These are phyloP conservation scores for Paecilomyces formosus DNA, from an alignment of 2,329 filamentous ascomycete species.

Conservation along the genomic window DNA sequence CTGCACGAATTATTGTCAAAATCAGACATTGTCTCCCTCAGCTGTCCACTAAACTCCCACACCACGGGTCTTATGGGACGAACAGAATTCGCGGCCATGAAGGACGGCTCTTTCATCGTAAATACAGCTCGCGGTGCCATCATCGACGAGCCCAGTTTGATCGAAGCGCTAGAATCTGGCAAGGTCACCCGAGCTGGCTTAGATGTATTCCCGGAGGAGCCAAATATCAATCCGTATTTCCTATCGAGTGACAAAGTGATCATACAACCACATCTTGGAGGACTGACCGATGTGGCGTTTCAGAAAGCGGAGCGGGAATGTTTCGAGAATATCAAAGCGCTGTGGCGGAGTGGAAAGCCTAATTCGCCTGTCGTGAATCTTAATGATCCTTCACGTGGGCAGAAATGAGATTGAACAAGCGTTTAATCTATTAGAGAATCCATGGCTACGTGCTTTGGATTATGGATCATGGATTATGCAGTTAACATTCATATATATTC, in stretches of 20 bases:
- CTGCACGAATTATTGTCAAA: constrained; percentile 33
- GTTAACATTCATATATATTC: too few relatives aligned
- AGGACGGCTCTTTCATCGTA: constrained; percentile 37
- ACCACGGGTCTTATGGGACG: constrained; percentile 36
- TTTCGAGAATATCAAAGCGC: constrained; percentile 39
- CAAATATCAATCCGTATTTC: constrained; percentile 35
- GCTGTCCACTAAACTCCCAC: constrained; percentile 38
- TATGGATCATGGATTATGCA: too few relatives aligned
- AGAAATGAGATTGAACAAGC: too few relatives aligned
- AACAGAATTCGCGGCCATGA: constrained; percentile 38
- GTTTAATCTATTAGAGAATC: too few relatives aligned
- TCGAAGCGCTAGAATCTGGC: constrained; percentile 36
- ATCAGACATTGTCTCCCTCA: constrained; percentile 40
- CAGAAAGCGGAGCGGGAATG: constrained; percentile 38
- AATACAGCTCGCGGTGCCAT: constrained; percentile 43
- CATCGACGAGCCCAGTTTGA: constrained; percentile 38
- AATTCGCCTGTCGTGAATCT: constrained; percentile 24
- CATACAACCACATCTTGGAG: constrained; percentile 40
- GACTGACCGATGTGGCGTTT: constrained; percentile 38
- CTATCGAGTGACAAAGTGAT: constrained; percentile 33
- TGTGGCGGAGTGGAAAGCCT: constrained; percentile 33
- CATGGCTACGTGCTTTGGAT: too few relatives aligned
- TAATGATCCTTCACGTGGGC: too few relatives aligned
- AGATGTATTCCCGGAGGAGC: constrained; percentile 43
- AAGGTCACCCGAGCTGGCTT: constrained; percentile 40